Evolutionary conservation across 2,329 filamentous ascomycete genomes (phyloP).

Genomic region (Cephalotrichum gorgonifer): DNA sequence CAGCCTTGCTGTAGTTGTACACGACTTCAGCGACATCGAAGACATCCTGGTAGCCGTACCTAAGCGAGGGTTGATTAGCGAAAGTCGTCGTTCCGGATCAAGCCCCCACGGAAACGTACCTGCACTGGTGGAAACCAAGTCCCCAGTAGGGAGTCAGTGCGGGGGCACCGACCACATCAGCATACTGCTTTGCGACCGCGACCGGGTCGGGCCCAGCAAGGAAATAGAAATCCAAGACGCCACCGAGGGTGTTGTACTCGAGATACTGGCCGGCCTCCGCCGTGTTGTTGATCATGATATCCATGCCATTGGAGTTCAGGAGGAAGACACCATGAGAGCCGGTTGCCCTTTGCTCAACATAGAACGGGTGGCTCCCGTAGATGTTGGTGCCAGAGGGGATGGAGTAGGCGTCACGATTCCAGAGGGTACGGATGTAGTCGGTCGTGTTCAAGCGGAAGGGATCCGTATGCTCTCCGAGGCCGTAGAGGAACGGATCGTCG

Average conservation of each 20-base stretch:
- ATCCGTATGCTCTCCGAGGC: constrained; percentile 69
- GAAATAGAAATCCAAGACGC: constrained; percentile 65
- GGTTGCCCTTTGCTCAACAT: constrained; percentile 56
- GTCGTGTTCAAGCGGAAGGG: constrained; percentile 57
- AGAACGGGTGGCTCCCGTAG: constrained; percentile 67
- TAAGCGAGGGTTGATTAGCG: too few relatives aligned
- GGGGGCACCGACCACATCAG: constrained; percentile 43
- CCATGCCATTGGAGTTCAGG: constrained; percentile 66
- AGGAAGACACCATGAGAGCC: constrained; percentile 58
- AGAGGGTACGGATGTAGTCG: constrained; percentile 48
- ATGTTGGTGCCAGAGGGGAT: constrained; percentile 54
- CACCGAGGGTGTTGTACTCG: constrained; percentile 71
- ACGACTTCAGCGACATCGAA: constrained; percentile 58
- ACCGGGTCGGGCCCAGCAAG: constrained; percentile 47
- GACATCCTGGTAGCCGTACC: constrained; percentile 54
- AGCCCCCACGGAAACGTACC: too few relatives aligned
- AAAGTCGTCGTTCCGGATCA: too few relatives aligned
- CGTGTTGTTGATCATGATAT: constrained; percentile 61
- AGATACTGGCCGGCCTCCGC: constrained; percentile 53
- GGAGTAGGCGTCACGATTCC: constrained; percentile 56
- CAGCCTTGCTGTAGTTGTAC: constrained; percentile 53
- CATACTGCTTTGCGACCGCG: constrained; percentile 49
- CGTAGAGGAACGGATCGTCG: constrained; percentile 60
- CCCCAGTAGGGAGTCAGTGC: constrained; percentile 57
- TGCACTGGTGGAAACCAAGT: constrained; percentile 50